Evolutionary conservation across 148 eudicot genomes (phyloP).

Genomic region (Rhododendron vialii): DNA sequence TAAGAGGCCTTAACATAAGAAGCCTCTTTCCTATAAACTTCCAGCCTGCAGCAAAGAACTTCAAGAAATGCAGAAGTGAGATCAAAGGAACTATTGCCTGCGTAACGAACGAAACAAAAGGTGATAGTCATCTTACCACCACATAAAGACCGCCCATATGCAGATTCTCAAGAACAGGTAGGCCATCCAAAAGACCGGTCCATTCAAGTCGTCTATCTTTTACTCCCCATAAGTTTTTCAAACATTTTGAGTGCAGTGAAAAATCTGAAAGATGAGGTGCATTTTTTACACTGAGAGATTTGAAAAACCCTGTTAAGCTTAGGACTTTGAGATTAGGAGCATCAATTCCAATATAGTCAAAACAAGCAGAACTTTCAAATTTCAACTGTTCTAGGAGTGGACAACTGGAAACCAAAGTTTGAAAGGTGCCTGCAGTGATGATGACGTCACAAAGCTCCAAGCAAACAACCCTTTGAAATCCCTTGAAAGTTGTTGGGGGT

Average conservation of each 20-base stretch:
- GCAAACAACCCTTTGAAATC: slow-evolving; percentile 2
- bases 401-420: slow-evolving; percentile 7
- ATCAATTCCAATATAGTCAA: not conserved
- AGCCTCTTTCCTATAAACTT: not conserved
- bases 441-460: not conserved
- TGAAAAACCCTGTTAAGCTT: not conserved
- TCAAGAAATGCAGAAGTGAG: no score
- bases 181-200: no score
- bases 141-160: no score
- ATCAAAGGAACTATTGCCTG: no score
- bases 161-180: no score
- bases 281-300: not conserved
- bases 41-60: no score
- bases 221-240: no score
- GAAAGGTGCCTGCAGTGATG: not conserved
- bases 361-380: not conserved
- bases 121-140: no score
- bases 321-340: not conserved
- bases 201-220: no score
- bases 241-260: not conserved
- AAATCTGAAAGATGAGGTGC: not conserved
- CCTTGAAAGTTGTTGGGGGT: not conserved
- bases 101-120: no score
- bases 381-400: not conserved
- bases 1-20: not conserved